A percentile compares a stretch with the other conserved stretches of the same genome.
These are phyloP conservation scores for Sporopachydermia quercuum DNA, from an alignment of 805 yeast genomes.

Conservation along the genomic window DNA sequence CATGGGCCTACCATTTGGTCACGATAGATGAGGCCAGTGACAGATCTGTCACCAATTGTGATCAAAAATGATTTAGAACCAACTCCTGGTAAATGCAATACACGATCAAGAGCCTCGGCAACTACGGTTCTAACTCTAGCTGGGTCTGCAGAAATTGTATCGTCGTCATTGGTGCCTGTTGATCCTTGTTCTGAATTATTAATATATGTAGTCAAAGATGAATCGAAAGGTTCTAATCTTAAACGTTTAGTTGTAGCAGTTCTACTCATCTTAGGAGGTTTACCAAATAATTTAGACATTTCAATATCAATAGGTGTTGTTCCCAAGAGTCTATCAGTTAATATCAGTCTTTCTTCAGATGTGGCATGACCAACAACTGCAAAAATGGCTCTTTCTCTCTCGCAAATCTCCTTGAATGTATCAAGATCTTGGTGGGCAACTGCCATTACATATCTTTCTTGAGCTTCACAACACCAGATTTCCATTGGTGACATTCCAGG, in stretches of 20 bases:
- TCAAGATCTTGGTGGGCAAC: conserved; percentile 68
- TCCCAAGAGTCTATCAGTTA: conserved; percentile 65
- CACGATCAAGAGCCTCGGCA: conserved; percentile 62
- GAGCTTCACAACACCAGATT: conserved; percentile 99
- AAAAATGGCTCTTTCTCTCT: conserved; percentile 90
- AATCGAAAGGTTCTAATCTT: conserved; percentile 20
- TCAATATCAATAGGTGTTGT: conserved; percentile 89
- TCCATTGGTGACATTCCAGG: conserved; percentile 99
- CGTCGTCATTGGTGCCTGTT: neutral
- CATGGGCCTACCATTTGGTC: conserved; percentile 99
- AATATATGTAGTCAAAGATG: conserved; percentile 16
- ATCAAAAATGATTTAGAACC: conserved; percentile 90
- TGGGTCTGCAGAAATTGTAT: neutral
- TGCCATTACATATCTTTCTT: conserved; percentile 93
- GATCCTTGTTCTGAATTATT: conserved; percentile 3
- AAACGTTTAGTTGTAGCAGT: conserved; percentile 48
- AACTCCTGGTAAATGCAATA: conserved; percentile 79
- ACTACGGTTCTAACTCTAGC: conserved; percentile 14
- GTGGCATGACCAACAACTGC: conserved; percentile 96
- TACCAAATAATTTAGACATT: conserved; percentile 89
- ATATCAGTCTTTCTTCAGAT: conserved; percentile 63
- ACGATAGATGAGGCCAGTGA: conserved; percentile 91
- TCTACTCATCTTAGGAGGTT: conserved; percentile 91
- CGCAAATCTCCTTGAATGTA: conserved; percentile 63
- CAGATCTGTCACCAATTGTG: conserved; percentile 98